Conservation (phyloP, 2,329 filamentous ascomycete genomes). For the Colletotrichum filicis region DNA sequence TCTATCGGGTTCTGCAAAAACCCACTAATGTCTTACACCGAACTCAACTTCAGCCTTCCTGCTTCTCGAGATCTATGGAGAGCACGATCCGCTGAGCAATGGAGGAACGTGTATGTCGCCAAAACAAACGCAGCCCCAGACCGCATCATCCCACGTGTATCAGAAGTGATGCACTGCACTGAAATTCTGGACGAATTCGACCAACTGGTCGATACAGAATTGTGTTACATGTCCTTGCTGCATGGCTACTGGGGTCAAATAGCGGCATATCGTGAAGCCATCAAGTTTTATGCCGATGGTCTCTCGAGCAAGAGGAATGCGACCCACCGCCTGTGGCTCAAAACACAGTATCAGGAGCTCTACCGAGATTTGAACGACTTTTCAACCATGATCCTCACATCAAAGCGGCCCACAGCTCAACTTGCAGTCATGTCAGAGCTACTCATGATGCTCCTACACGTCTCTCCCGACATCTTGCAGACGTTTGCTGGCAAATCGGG, state of each 20-base stretch:
- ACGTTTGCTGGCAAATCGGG: conserved; percentile 55
- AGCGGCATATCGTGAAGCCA: conserved; percentile 44
- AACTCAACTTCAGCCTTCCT: conserved; percentile 41
- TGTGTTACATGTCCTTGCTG: conserved; percentile 42
- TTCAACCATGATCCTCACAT: conserved; percentile 36
- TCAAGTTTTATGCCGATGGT: conserved; percentile 40
- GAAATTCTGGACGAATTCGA: conserved; percentile 33
- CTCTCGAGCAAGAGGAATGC: conserved; percentile 24
- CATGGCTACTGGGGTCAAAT: conserved; percentile 47
- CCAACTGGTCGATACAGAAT: conserved; percentile 42
- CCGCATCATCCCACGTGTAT: conserved; percentile 21
- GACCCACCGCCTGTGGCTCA: conserved; percentile 43
- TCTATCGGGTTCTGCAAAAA: conserved; percentile 44
- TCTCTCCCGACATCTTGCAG: conserved; percentile 54
- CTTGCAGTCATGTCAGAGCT: conserved; percentile 33
- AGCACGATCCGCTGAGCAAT: conserved; percentile 40
- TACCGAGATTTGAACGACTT: conserved; percentile 44
- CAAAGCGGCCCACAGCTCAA: conserved; percentile 26
- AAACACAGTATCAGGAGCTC: conserved; percentile 43
- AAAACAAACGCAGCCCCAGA: conserved; percentile 19
- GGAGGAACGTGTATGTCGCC: conserved; percentile 37
- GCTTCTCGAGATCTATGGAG: conserved; percentile 40
- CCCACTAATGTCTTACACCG: conserved; percentile 45
- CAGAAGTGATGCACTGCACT: conserved; percentile 32
- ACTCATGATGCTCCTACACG: conserved; percentile 45